Evolutionary conservation across 768 basidiomycete species (phyloP).

Genomic region (Tulasnella calospora): DNA sequence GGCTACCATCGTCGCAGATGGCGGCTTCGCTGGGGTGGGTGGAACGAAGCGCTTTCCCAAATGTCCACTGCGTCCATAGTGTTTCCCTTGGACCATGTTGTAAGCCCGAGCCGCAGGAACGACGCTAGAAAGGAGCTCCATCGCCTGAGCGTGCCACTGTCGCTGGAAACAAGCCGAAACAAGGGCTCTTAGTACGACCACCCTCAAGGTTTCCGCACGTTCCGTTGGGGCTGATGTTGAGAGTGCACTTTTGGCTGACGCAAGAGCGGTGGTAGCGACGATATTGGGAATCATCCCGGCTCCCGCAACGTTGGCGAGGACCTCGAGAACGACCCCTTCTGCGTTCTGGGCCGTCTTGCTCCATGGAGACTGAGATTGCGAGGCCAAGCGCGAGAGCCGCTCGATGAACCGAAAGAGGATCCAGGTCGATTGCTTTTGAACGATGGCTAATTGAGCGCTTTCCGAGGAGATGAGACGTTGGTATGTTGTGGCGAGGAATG

Average conservation of each 20-base stretch:
- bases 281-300: neutral
- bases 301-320: conserved; percentile 3
- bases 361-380: neutral
- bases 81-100: neutral
- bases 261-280: neutral
- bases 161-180: conserved; percentile 5
- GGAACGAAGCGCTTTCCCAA: neutral
- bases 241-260: neutral
- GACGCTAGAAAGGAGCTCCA: neutral
- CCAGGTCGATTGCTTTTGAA: neutral
- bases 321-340: neutral
- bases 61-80: neutral
- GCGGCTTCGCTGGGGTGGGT: neutral
- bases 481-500: conserved; percentile 12
- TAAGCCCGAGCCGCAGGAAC: neutral
- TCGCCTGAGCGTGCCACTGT: neutral
- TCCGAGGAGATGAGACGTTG: conserved; percentile 1
- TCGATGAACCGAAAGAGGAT: neutral
- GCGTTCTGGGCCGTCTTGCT: neutral
- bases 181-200: neutral
- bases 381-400: neutral
- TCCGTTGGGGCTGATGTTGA: neutral
- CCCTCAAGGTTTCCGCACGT: neutral
- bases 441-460: neutral
- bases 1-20: neutral